Percentiles rank a stretch among this genome's conserved stretches.
These are phyloP conservation scores for Mycosarcoma maydis DNA, from an alignment of 1,284 basidiomycete species.

Conservation along the genomic window DNA sequence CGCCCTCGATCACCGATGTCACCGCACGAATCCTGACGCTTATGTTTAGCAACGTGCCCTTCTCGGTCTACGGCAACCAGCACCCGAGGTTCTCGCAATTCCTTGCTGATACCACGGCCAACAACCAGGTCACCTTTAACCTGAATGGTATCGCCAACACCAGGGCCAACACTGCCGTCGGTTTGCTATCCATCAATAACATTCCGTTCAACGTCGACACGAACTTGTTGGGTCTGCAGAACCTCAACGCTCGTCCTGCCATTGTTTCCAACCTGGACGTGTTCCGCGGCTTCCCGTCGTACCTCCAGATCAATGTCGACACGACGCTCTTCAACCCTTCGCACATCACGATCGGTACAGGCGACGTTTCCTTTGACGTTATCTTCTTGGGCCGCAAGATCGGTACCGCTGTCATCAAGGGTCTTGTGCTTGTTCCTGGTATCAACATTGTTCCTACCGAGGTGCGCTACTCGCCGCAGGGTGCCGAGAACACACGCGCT, in stretches of 20 bases:
- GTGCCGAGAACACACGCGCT: constrained; percentile 71
- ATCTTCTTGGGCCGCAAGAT: constrained; percentile 73
- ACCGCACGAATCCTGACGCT: constrained; percentile 74
- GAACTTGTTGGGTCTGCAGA: constrained; percentile 76
- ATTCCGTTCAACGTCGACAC: constrained; percentile 77
- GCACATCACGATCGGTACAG: constrained; percentile 77
- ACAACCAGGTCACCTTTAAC: constrained; percentile 71
- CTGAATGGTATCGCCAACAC: constrained; percentile 74
- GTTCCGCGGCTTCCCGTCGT: constrained; percentile 75
- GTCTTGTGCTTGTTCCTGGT: constrained; percentile 59
- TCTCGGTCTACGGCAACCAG: constrained; percentile 72
- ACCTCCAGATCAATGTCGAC: constrained; percentile 77
- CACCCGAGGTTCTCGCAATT: constrained; percentile 74
- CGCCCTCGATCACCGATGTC: constrained; percentile 75
- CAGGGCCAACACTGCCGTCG: constrained; percentile 77
- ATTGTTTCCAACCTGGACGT: constrained; percentile 76
- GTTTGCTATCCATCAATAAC: constrained; percentile 72
- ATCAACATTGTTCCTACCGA: constrained; percentile 68
- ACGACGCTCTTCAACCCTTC: constrained; percentile 69
- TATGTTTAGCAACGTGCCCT: constrained; percentile 74
- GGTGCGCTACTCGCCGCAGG: constrained; percentile 76
- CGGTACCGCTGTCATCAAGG: constrained; percentile 73
- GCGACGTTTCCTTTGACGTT: constrained; percentile 75
- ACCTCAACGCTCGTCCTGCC: constrained; percentile 74
- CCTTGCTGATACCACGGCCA: constrained; percentile 75